Evolutionary conservation across 352 stramenopile genomes (phyloP).

Genomic region (Pythium angustatum): DNA sequence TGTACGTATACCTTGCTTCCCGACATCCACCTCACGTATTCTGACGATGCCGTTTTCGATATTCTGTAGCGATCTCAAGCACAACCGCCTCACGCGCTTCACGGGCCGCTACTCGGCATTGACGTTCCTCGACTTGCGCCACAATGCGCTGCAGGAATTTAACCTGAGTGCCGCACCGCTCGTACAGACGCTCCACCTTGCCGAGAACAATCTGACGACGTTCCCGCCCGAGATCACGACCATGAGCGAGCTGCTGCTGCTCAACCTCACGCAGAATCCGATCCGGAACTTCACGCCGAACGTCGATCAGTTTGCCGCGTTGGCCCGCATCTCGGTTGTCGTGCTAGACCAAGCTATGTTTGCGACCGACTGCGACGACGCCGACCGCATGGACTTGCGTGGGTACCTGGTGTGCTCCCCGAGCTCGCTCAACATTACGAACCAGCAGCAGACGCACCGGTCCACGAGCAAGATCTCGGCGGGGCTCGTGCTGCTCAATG

Average conservation of each 20-base stretch:
- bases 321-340: constrained; percentile 3
- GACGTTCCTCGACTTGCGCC: constrained; percentile 11
- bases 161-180: neutral
- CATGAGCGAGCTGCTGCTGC: constrained; percentile 10
- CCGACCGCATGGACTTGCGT: neutral
- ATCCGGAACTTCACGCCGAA: constrained; percentile 20
- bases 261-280: constrained; percentile 18
- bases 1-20: neutral
- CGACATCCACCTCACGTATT: neutral
- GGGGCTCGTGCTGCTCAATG: constrained; percentile 16
- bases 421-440: neutral
- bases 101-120: constrained; percentile 2
- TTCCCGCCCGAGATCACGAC: neutral
- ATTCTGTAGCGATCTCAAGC: constrained; percentile 3
- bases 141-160: constrained; percentile 13
- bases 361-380: constrained; percentile 1
- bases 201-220: constrained; percentile 9
- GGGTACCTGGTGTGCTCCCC: constrained; percentile 6
- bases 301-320: constrained; percentile 5
- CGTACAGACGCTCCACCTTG: constrained; percentile 13
- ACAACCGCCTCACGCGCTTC: constrained; percentile 14
- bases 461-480: constrained; percentile 14
- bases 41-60: neutral
- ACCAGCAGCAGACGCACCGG: neutral
- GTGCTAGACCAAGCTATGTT: constrained; percentile 24